Evolutionary conservation across 73 alveolate species (phyloP).

Genomic region (Tetrahymena elliotti): DNA sequence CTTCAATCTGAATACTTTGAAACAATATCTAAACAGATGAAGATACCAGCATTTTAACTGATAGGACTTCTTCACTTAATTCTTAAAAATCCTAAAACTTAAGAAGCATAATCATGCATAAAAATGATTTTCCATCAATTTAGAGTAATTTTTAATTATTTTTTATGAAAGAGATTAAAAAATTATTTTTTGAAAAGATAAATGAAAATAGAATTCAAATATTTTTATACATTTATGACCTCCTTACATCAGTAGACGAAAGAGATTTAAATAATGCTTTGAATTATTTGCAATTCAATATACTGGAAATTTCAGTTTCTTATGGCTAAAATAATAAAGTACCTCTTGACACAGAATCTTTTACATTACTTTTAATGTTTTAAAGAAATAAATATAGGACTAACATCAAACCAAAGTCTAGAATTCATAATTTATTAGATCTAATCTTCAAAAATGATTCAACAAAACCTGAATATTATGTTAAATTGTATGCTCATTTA

Average conservation of each 20-base stretch:
- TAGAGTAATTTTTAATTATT: not conserved
- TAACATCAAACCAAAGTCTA: not conserved
- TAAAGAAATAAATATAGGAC: not conserved
- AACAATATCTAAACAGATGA: not conserved
- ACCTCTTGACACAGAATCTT: not conserved
- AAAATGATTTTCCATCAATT: not conserved
- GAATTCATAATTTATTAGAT: not conserved
- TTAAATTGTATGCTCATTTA: not conserved
- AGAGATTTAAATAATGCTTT: not conserved
- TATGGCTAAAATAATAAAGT: not conserved
- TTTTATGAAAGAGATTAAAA: no score
- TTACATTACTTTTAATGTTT: not conserved
- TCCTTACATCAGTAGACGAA: not conserved
- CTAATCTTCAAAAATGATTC: not conserved
- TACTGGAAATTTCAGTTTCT: not conserved
- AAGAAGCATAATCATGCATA: not conserved
- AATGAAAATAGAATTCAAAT: not conserved
- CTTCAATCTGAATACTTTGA: not conserved
- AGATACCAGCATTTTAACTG: not conserved
- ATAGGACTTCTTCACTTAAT: not conserved
- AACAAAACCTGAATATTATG: not conserved
- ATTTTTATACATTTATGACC: not conserved
- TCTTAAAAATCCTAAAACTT: not conserved
- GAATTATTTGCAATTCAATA: not conserved
- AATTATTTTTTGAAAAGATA: not conserved